Percentiles rank a stretch among this genome's conserved stretches.
Evolutionary conservation across 2,329 filamentous ascomycete species (phyloP).

Genomic region (Ilyonectria sp.): DNA sequence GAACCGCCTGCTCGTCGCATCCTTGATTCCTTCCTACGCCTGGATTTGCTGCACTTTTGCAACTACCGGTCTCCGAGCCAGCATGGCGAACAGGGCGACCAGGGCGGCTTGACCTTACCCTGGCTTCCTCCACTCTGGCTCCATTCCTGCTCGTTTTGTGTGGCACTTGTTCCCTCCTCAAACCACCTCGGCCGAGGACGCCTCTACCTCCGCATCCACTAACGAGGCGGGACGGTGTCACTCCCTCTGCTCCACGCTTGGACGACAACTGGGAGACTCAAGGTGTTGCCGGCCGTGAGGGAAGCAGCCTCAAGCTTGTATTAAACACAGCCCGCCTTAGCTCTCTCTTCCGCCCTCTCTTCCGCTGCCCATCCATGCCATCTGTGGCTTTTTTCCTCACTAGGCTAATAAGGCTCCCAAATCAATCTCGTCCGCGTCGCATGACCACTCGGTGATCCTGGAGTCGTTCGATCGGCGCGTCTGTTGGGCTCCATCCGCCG

Average conservation of each 20-base stretch:
- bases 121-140: neutral
- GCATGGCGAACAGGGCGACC: neutral
- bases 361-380: neutral
- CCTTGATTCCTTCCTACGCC: neutral
- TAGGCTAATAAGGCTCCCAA: neutral
- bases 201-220: neutral
- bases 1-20: neutral
- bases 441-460: constrained; percentile 4
- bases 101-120: no score
- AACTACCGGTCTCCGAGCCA: neutral
- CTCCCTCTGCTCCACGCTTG: no score
- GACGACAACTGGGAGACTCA: no score
- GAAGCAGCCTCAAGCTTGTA: neutral
- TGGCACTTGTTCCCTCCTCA: neutral
- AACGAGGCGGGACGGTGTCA: neutral
- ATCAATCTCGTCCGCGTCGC: neutral
- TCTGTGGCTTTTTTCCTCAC: neutral
- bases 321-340: neutral
- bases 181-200: neutral
- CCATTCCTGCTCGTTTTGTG: neutral
- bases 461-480: constrained; percentile 3
- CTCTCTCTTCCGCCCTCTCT: no score
- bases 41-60: neutral
- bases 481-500: neutral
- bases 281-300: no score